A percentile compares a stretch with the other conserved stretches of the same genome.
phyloP scores from a whole-genome alignment of 2,329 filamentous ascomycete genomes.

The Neopestalotiopsis rosae region DNA sequence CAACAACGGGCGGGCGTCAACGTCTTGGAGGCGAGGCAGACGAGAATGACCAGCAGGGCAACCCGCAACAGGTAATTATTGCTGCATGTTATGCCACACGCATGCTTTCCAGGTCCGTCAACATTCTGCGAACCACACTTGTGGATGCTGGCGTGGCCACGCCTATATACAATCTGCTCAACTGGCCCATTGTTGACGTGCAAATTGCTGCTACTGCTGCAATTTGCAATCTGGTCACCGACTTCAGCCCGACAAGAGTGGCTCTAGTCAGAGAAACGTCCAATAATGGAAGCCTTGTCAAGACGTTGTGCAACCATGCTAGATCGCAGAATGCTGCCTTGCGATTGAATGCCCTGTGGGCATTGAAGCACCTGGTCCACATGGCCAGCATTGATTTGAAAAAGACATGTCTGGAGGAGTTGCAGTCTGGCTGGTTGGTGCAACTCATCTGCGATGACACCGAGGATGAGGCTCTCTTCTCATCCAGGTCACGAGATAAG shows the following conservation, averaged over 20 bases:
- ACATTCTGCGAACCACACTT: constrained; percentile 81
- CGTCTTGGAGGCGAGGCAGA: constrained; percentile 49
- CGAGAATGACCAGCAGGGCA: constrained; percentile 62
- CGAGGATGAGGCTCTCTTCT: constrained; percentile 56
- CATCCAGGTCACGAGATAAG: constrained; percentile 39
- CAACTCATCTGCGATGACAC: constrained; percentile 73
- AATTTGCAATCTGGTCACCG: constrained; percentile 83
- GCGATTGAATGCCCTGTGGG: constrained; percentile 88
- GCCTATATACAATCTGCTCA: constrained; percentile 78
- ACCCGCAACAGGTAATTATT: constrained; percentile 78
- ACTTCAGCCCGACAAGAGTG: constrained; percentile 91
- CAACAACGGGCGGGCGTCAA: constrained; percentile 58
- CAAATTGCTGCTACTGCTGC: constrained; percentile 85
- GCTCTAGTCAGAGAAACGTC: constrained; percentile 66
- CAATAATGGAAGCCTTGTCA: constrained; percentile 65
- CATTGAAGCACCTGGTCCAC: constrained; percentile 86
- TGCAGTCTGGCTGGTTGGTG: constrained; percentile 81
- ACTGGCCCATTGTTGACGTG: constrained; percentile 76
- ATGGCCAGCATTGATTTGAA: constrained; percentile 75
- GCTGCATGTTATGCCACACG: constrained; percentile 84
- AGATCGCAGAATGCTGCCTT: constrained; percentile 81
- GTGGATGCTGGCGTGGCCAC: constrained; percentile 84
- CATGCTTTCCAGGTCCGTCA: constrained; percentile 84
- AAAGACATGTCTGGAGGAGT: constrained; percentile 75
- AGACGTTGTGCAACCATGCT: constrained; percentile 81